Percentiles rank a stretch among this genome's conserved stretches.
These are phyloP conservation scores for Drechslera avenae DNA, from an alignment of 2,329 filamentous ascomycete species.

Conservation along the genomic window DNA sequence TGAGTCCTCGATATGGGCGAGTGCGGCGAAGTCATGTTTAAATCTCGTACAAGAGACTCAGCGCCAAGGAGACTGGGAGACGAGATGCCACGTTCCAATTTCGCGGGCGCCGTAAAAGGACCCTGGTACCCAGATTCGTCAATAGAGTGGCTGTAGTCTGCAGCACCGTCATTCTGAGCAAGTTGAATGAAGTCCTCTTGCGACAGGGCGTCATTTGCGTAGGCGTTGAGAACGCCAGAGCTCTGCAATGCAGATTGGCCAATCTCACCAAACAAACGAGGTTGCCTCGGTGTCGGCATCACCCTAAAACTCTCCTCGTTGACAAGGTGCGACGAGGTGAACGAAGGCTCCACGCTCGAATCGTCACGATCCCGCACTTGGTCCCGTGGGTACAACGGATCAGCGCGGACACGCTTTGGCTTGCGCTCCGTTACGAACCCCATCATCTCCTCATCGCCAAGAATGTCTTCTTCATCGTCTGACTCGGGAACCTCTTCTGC, in stretches of 20 bases:
- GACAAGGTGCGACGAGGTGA: constrained; percentile 38
- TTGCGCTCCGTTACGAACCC: constrained; percentile 42
- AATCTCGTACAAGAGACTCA: constrained; percentile 54
- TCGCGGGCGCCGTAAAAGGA: constrained; percentile 24
- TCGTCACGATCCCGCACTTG: constrained; percentile 46
- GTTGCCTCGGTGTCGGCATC: constrained; percentile 28
- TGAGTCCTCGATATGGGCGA: constrained; percentile 46
- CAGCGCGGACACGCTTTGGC: constrained; percentile 54
- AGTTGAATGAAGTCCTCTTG: constrained; percentile 18
- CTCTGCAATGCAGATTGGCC: constrained; percentile 60
- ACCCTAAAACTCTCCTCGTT: constrained; percentile 37
- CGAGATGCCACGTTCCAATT: constrained; percentile 34
- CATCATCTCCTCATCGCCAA: constrained; percentile 42
- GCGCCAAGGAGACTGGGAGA: constrained; percentile 54
- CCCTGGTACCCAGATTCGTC: constrained; percentile 18
- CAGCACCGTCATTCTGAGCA: constrained; percentile 3
- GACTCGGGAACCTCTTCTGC: constrained; percentile 43
- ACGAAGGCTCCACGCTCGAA: constrained; percentile 49
- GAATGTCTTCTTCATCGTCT: constrained; percentile 35
- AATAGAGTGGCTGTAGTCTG: constrained; percentile 13
- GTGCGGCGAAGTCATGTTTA: constrained; percentile 55
- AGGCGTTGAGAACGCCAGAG: constrained; percentile 53
- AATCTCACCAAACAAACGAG: constrained; percentile 66
- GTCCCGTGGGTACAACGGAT: constrained; percentile 46
- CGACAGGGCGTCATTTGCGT: constrained; percentile 39